Evolutionary conservation across 345 rosid species (phyloP), one percentile per base, ranked within the genome.

Genomic region (Citrus glauca): DNA sequence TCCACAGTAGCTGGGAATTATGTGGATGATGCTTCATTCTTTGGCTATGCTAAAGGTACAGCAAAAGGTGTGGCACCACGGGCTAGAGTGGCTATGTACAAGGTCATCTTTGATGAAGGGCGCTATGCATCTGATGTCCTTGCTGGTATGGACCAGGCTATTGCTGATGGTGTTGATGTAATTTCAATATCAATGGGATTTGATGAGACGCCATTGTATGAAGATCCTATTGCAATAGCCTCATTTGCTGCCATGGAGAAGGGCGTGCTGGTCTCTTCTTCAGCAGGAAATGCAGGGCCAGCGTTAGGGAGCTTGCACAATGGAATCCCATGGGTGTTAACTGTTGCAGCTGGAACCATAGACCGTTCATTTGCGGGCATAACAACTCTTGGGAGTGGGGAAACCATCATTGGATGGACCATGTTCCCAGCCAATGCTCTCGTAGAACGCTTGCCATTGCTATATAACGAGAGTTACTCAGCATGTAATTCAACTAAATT

Each of bases 281-380:
- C 84, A 22, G 84, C 78, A 9, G 84, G 84, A 48, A 81, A 81
- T 73, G 48, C 10, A 32, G 84, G 84, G 19, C 77, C 73, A 37
- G 17, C n/a, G 19, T 67, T 77, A 30, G 84, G 88, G 79, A 79
- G 81, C 74, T 75, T 84, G 77, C 79, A 81, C 76, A 88, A 88
- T 73, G 91, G 86, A 59, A 82, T 84, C 1, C 89, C 91, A 5
- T 88, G 91, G 91, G 37, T 77, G 13, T 72, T 79, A 71, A 86
- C 89, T 16, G 86, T 88, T 55, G 89, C 77, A 59, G 89, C 87
- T 0, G 87, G 86, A 9, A 79, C 78, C 28, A 59, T 82, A 22
- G 82, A 85, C 40, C 80, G 89, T 7, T 16, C 71, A 53, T 85
- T 82, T 74, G 71, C 74, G 24, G 86, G 89, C 62, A 75, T 42